These are phyloP conservation scores for Narthecium ossifragum DNA, from an alignment of 106 monocot genomes.

Conservation along the genomic window DNA sequence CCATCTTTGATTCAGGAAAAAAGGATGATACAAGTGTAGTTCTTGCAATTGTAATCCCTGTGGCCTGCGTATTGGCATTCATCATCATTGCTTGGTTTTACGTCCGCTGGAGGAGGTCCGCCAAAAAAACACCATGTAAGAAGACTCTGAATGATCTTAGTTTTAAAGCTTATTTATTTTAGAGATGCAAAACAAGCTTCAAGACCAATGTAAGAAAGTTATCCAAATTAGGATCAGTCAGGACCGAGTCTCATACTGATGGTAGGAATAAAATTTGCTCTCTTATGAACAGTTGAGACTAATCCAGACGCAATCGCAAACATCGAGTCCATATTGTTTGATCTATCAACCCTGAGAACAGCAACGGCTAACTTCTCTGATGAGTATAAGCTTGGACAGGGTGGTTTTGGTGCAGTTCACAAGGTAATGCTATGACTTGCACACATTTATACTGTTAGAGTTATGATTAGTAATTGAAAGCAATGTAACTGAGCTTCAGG, in stretches of 20 bases:
- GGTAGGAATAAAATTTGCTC: no score
- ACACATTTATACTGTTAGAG: neutral
- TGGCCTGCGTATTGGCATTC: neutral
- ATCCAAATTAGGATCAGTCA: no score
- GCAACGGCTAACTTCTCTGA: constrained; percentile 1
- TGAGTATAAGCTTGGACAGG: neutral
- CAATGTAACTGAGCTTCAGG: no score
- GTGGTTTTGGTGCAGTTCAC: constrained; percentile 2
- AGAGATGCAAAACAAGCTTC: no score
- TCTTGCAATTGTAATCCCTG: neutral
- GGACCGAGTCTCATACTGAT: no score
- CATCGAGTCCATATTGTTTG: neutral
- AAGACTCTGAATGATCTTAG: neutral
- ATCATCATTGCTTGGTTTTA: neutral
- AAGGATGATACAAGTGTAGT: neutral
- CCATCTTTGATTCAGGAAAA: neutral
- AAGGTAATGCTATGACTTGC: neutral
- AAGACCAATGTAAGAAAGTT: no score
- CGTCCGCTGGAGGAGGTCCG: neutral
- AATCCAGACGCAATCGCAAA: neutral
- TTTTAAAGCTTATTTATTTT: no score
- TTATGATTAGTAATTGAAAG: neutral
- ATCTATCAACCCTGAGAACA: neutral
- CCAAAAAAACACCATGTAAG: neutral
- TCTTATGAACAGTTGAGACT: neutral